Evolutionary conservation across 257 asterid species (phyloP).

Genomic region (Salvia miltiorrhiza): DNA sequence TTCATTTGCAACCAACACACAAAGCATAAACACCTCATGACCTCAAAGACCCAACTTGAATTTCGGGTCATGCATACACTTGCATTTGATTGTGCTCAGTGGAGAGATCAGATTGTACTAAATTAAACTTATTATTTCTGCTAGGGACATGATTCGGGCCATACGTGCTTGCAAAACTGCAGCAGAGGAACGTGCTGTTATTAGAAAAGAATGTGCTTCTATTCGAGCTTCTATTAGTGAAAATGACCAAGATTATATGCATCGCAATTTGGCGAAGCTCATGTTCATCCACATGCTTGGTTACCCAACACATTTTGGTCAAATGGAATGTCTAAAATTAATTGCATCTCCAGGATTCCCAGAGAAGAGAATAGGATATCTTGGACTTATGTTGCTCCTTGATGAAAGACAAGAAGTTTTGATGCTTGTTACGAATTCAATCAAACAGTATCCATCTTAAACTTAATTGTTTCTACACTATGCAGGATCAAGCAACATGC

Average conservation of each 20-base stretch:
- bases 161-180: constrained; percentile 98
- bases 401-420: constrained; percentile 99
- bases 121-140: constrained; percentile 17
- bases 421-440: constrained; percentile 97
- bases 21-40: not conserved
- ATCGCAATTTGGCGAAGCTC: constrained; percentile 96
- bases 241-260: constrained; percentile 84
- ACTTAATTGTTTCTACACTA: constrained; percentile 10
- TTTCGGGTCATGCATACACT: not conserved
- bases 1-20: not conserved
- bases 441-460: constrained; percentile 79
- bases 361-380: constrained; percentile 98
- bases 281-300: constrained; percentile 99
- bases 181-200: constrained; percentile 97
- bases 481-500: constrained; percentile 18
- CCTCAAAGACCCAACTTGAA: not conserved
- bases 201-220: constrained; percentile 97
- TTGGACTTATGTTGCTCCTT: constrained; percentile 96
- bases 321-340: constrained; percentile 96
- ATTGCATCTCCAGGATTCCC: constrained; percentile 98
- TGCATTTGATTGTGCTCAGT: constrained; percentile 12
- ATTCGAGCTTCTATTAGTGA: constrained; percentile 95
- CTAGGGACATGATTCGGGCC: constrained; percentile 99
- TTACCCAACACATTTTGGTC: constrained; percentile 98
- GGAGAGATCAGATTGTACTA: not conserved